Evolutionary conservation across 768 basidiomycete genomes (phyloP), one percentile per base, ranked within the genome.

Genomic region (Suillus luteus): DNA sequence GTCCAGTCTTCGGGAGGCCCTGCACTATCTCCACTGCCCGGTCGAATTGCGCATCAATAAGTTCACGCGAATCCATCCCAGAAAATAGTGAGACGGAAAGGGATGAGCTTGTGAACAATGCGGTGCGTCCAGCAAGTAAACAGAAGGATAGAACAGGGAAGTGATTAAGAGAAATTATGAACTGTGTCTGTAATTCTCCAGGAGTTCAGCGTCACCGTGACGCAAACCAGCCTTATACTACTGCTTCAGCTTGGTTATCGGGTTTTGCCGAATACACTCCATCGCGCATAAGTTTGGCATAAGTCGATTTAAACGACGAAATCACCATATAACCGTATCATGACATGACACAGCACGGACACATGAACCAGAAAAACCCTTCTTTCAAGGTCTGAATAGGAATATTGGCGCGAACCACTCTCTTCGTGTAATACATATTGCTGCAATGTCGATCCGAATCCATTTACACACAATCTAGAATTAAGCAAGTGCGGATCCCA

Each of bases 21-120:
- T 98, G 96, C 5, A 97, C 90, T 62, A 98, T 96, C 76, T 96
- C 90, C 11, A 98, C 95, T 4, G 96, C 95, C 35, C 95, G 86
- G 79, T 94, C 87, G 76, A 98, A 98, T 75, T 96, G 94, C 57
- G 85, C 84, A 68, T 92, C 88, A 67, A 93, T 89, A 67, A 89
- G 83, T 72, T 84, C 81, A 52, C 79, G 82, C 31, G 89, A 85
- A 62, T 86, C 82, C 89, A 90, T 90, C 65, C 51, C 59, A 55
- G 40, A 35, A 31, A 40, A 24, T 5, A 5, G 22, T 4, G 38
- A 38, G 10, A 62, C 62, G 11, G 19, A 17, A 44, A 37, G 59
- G 61, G 12, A 40, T 40, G 15, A 10, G 5, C 17, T 19, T 41
- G 57, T 27, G 24, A 6, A 41, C 2, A 41, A 58, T 58, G 24